Evolutionary conservation across 768 basidiomycete species (phyloP).

Genomic region (Terana coerulea): DNA sequence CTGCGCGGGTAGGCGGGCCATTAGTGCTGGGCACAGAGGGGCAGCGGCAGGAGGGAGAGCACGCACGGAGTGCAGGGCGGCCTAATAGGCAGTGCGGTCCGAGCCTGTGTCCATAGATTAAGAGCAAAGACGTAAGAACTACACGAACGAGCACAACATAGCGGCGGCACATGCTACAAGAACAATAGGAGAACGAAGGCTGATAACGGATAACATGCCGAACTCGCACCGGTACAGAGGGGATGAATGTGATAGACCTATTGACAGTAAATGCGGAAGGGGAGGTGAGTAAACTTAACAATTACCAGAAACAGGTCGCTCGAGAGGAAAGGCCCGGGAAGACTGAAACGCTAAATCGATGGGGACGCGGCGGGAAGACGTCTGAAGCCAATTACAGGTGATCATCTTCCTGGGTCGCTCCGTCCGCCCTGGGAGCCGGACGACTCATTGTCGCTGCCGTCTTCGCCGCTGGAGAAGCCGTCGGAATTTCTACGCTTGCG

Average conservation of each 20-base stretch:
- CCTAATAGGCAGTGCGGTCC: not conserved
- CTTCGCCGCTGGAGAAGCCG: constrained; percentile 19
- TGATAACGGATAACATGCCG: constrained; percentile 5
- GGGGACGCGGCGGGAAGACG: not conserved
- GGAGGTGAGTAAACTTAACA: constrained; percentile 1
- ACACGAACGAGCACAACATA: constrained; percentile 5
- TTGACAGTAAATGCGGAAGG: constrained; percentile 2
- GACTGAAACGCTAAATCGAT: not conserved
- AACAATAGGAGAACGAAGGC: constrained; percentile 4
- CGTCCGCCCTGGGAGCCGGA: constrained; percentile 24
- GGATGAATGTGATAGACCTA: not conserved
- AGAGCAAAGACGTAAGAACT: constrained; percentile 7
- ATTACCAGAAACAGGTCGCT: not conserved
- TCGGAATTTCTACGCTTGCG: constrained; percentile 16
- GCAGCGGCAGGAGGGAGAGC: not conserved
- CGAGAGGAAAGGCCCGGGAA: not conserved
- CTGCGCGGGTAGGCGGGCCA: not conserved
- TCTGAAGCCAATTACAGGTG: not conserved
- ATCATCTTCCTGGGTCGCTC: constrained; percentile 19
- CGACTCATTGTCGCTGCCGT: constrained; percentile 30
- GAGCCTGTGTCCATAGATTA: constrained; percentile 1
- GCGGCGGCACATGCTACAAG: constrained; percentile 3
- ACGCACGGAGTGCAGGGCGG: not conserved
- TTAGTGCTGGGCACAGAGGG: not conserved
- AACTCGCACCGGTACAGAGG: not conserved